Evolutionary conservation across 2,329 filamentous ascomycete species (phyloP).

Genomic region (Curvularia sp.): DNA sequence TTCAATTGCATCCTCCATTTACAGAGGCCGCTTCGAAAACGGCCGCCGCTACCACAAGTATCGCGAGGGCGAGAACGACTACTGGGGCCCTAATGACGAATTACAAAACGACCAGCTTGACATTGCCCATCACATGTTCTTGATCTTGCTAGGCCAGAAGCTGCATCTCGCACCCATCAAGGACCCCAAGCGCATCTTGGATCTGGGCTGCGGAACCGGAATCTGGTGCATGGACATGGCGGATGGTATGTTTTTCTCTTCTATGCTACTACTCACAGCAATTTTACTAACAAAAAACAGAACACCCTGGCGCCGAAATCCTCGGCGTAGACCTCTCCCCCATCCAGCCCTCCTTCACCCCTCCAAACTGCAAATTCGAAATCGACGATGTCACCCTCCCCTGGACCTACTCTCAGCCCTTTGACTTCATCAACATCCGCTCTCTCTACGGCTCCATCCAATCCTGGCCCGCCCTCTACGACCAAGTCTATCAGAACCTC

Average conservation of each 20-base stretch:
- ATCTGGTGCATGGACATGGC: conserved; percentile 43
- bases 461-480: conserved; percentile 52
- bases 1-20: conserved; percentile 41
- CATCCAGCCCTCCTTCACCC: conserved; percentile 55
- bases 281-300: neutral
- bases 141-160: conserved; percentile 31
- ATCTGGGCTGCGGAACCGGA: conserved; percentile 39
- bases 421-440: conserved; percentile 55
- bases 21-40: conserved; percentile 41
- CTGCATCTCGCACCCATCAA: conserved; percentile 35
- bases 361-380: conserved; percentile 55
- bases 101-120: conserved; percentile 38
- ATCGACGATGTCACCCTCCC: conserved; percentile 53
- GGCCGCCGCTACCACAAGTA: conserved; percentile 45
- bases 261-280: neutral
- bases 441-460: conserved; percentile 53
- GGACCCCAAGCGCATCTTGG: conserved; percentile 29
- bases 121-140: conserved; percentile 39
- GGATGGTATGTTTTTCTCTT: conserved; percentile 16
- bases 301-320: conserved; percentile 47
- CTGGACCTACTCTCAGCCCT: conserved; percentile 47
- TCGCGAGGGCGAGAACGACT: conserved; percentile 41
- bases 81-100: conserved; percentile 44
- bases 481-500: conserved; percentile 34
- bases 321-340: conserved; percentile 57